Evolutionary conservation across 140 eudicot genomes (phyloP).

Genomic region (Senecio squalidus): DNA sequence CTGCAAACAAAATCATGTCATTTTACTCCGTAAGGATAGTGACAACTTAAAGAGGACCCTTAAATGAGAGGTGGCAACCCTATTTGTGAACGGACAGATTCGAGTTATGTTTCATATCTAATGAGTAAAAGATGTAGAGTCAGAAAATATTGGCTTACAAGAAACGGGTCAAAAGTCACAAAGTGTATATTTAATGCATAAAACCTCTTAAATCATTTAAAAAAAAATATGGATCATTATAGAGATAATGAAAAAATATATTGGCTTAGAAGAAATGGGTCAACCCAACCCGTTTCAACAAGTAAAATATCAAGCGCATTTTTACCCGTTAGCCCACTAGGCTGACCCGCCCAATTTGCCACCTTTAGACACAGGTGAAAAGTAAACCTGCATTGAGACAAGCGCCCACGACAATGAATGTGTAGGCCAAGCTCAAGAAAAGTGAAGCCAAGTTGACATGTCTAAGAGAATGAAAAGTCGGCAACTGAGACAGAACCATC

Average conservation of each 20-base stretch:
- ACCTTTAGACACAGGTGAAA: neutral
- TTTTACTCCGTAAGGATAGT: neutral
- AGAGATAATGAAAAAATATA: neutral
- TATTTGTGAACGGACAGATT: neutral
- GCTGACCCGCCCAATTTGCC: neutral
- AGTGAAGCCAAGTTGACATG: neutral
- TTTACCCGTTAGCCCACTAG: neutral
- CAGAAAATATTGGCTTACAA: neutral
- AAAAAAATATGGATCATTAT: too few species aligned
- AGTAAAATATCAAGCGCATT: neutral
- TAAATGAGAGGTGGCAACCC: neutral
- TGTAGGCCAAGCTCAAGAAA: neutral
- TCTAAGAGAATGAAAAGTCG: neutral
- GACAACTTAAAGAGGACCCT: neutral
- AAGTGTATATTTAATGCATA: neutral
- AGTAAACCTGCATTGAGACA: slow-evolving; percentile 49
- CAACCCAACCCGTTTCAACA: neutral
- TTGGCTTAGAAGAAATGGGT: too few species aligned
- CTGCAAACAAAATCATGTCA: slow-evolving; percentile 23
- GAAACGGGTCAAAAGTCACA: neutral
- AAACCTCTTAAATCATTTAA: neutral
- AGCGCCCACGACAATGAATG: slow-evolving; percentile 1
- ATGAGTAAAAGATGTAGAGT: neutral
- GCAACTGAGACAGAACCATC: slow-evolving; percentile 30
- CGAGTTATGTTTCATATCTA: neutral